phyloP scores from a whole-genome alignment of 306 rosid genomes.

The Cucurbita argyrosperma region DNA sequence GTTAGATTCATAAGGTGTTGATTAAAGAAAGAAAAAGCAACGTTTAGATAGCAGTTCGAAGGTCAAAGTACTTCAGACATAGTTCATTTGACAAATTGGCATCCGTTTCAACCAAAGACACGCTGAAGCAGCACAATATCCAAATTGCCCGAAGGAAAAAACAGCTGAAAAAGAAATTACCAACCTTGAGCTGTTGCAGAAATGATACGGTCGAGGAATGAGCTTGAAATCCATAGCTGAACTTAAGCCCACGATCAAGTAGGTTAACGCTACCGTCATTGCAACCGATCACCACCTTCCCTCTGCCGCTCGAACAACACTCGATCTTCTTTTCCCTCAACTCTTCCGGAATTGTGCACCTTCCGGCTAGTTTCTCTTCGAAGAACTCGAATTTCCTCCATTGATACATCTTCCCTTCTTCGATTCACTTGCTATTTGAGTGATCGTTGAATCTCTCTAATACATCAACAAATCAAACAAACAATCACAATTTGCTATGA shows the following conservation, averaged over 20 bases:
- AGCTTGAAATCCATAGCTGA: constrained; percentile 66
- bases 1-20: neutral
- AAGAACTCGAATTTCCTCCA: constrained; percentile 97
- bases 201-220: constrained; percentile 68
- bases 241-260: constrained; percentile 83
- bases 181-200: constrained; percentile 95
- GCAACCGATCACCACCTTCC: constrained; percentile 78
- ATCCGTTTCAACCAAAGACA: neutral
- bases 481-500: neutral
- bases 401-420: constrained; percentile 48
- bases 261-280: constrained; percentile 62
- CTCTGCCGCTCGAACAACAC: constrained; percentile 93
- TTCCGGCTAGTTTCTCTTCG: constrained; percentile 70
- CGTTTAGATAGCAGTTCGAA: neutral
- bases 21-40: neutral
- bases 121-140: neutral
- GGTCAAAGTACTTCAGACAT: neutral
- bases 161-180: neutral
- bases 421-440: neutral
- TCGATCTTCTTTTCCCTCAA: constrained; percentile 38
- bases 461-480: neutral
- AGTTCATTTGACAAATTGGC: neutral
- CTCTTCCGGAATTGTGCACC: constrained; percentile 59
- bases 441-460: neutral
- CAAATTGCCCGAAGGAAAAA: neutral